Conservation (phyloP, 2,329 filamentous ascomycete genomes). For the Byssothecium circinans region DNA sequence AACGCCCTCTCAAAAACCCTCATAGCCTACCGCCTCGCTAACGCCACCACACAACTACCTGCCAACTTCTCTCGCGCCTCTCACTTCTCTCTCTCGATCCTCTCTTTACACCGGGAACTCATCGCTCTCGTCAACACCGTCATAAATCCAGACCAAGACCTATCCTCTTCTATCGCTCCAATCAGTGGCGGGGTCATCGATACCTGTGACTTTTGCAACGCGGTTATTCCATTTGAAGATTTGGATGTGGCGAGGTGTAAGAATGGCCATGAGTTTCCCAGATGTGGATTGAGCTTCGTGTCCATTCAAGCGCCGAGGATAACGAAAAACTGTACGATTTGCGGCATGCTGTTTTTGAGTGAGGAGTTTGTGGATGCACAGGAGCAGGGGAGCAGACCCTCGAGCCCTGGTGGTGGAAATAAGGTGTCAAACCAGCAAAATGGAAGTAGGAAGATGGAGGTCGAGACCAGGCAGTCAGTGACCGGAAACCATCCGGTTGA, state of each 20-base stretch:
- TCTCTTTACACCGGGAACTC: constrained; percentile 22
- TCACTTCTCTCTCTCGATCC: constrained; percentile 26
- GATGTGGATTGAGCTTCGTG: constrained; percentile 58
- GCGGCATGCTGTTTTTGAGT: constrained; percentile 52
- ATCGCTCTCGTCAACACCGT: constrained; percentile 22
- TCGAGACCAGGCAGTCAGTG: neutral
- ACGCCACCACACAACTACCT: constrained; percentile 21
- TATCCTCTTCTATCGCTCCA: neutral
- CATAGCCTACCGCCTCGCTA: constrained; percentile 36
- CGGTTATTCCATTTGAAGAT: constrained; percentile 52
- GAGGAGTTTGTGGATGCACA: constrained; percentile 43
- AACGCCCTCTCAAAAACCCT: constrained; percentile 26
- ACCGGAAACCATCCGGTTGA: no score
- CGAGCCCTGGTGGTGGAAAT: neutral
- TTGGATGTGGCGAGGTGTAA: constrained; percentile 51
- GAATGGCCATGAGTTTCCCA: constrained; percentile 57
- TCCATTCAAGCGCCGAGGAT: constrained; percentile 58
- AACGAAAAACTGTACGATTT: constrained; percentile 58
- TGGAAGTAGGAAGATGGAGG: neutral
- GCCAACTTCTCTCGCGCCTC: constrained; percentile 13
- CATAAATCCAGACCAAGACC: constrained; percentile 4
- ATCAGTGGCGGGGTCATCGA: constrained; percentile 35
- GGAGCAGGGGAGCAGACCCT: no score
- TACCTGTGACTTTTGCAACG: constrained; percentile 56
- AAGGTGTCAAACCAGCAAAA: neutral